Percentiles rank a stretch among this genome's conserved stretches.
Evolutionary conservation across 176 grass and related monocot genomes (phyloP).

Genomic region (Cymbopogon citratus): DNA sequence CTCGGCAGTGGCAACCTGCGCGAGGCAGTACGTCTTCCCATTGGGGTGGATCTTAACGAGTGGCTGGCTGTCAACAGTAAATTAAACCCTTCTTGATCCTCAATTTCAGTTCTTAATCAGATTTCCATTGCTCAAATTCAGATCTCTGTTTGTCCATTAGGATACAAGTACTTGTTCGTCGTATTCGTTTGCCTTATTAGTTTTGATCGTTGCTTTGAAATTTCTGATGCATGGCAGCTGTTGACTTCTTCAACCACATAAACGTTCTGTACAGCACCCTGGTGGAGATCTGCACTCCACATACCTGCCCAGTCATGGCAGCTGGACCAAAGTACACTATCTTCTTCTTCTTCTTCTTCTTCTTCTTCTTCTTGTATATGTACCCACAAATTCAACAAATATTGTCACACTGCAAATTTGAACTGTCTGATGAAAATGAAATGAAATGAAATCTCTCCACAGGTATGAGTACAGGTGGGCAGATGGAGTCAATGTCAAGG

Average conservation of each 20-base stretch:
- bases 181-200: no score
- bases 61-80: constrained; percentile 94
- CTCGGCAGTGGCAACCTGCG: constrained; percentile 66
- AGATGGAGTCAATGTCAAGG: constrained; percentile 81
- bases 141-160: no score
- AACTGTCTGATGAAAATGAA: not conserved
- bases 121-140: not conserved
- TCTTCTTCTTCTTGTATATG: no score
- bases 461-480: constrained; percentile 97
- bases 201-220: no score
- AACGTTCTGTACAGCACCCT: constrained; percentile 80
- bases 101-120: not conserved
- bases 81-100: not conserved
- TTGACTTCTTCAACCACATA: constrained; percentile 94
- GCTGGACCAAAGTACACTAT: constrained; percentile 69
- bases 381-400: not conserved
- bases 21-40: constrained; percentile 72
- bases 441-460: not conserved
- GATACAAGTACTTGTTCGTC: no score
- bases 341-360: not conserved
- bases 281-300: constrained; percentile 78
- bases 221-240: constrained; percentile 47
- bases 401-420: not conserved
- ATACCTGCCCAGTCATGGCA: constrained; percentile 81
- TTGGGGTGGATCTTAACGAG: constrained; percentile 77